Conservation (phyloP, 805 yeast genomes). For the Metschnikowia aberdeeniae region DNA sequence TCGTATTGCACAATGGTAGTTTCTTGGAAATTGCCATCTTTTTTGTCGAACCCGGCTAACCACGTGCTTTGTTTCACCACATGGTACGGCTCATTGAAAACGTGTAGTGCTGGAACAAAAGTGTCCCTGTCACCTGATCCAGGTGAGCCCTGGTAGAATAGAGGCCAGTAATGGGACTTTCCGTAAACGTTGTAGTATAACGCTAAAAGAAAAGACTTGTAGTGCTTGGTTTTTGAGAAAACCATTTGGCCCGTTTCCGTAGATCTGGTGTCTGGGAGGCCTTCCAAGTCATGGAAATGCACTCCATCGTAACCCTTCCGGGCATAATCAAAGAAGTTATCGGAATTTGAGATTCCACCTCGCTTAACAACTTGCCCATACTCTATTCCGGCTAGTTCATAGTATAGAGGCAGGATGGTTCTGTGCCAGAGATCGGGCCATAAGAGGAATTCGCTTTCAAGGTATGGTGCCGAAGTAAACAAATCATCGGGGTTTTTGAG, state of each 20-base stretch:
- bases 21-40: constrained; percentile 16
- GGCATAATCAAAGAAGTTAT: constrained; percentile 19
- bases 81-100: constrained; percentile 32
- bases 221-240: constrained; percentile 29
- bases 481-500: constrained; percentile 28
- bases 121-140: constrained; percentile 37
- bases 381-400: constrained; percentile 28
- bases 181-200: constrained; percentile 34
- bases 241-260: constrained; percentile 36
- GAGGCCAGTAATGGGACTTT: constrained; percentile 22
- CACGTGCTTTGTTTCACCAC: constrained; percentile 20
- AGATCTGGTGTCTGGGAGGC: constrained; percentile 25
- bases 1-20: constrained; percentile 24
- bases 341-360: constrained; percentile 26
- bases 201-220: constrained; percentile 25
- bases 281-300: constrained; percentile 30
- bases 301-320: constrained; percentile 15
- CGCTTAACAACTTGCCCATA: constrained; percentile 29
- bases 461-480: constrained; percentile 22
- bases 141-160: constrained; percentile 33
- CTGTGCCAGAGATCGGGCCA: constrained; percentile 39
- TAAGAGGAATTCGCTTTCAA: constrained; percentile 24
- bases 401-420: constrained; percentile 29
- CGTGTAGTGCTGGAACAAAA: constrained; percentile 35
- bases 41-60: constrained; percentile 18